Evolutionary conservation across 2,329 filamentous ascomycete species (phyloP).

Genomic region (Ophiostoma sp.): DNA sequence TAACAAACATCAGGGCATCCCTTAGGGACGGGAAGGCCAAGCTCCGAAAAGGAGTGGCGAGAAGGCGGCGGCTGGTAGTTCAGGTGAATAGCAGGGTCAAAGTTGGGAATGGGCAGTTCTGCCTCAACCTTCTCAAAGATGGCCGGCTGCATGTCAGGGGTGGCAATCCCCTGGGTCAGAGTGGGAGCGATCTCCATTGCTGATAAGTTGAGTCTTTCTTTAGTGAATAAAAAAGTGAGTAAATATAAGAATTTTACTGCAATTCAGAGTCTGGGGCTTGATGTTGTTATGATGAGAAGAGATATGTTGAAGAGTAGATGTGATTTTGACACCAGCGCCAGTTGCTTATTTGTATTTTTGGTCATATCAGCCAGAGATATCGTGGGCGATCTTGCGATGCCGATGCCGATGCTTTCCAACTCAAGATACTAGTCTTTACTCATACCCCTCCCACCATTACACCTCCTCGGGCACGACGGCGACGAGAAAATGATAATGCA

Average conservation of each 20-base stretch:
- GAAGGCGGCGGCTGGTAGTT: constrained; percentile 23
- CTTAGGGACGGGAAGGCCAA: constrained; percentile 22
- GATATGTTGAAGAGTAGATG: not conserved
- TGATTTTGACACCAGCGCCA: not conserved
- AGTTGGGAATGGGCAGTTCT: constrained; percentile 12
- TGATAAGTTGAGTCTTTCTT: not conserved
- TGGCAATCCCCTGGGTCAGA: constrained; percentile 7
- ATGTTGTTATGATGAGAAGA: not conserved
- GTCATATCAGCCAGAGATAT: constrained; percentile 11
- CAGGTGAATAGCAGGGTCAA: constrained; percentile 25
- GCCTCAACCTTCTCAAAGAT: constrained; percentile 11
- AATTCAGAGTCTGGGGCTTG: not conserved
- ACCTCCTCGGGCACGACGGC: constrained; percentile 10
- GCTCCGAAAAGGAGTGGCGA: constrained; percentile 23
- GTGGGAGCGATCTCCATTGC: constrained; percentile 13
- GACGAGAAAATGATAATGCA: constrained; percentile 3
- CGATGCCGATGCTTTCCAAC: constrained; percentile 16
- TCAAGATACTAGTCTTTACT: constrained; percentile 9
- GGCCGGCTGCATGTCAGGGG: constrained; percentile 12
- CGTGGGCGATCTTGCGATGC: constrained; percentile 15
- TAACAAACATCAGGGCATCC: constrained; percentile 23
- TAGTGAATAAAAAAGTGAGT: not conserved
- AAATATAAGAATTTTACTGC: not conserved
- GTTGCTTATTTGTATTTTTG: constrained; percentile 16
- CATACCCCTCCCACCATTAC: constrained; percentile 14